phyloP scores from a whole-genome alignment of 352 stramenopile species.

The Pythium aphanidermatum region DNA sequence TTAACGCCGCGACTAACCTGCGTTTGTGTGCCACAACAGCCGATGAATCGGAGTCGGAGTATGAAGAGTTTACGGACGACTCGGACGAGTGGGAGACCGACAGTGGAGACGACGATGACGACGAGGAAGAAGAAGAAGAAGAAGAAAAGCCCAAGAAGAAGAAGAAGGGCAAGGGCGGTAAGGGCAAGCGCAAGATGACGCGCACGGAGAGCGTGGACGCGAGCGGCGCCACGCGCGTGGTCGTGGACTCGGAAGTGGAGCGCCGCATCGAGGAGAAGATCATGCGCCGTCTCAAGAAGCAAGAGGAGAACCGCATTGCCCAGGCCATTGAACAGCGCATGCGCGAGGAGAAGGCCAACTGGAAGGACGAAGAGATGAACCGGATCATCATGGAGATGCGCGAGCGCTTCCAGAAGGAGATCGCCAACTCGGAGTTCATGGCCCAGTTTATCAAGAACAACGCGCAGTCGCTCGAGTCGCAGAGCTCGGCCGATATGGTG shows the following conservation, averaged over 20 bases:
- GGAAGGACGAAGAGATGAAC: constrained; percentile 87
- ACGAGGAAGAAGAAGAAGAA: constrained; percentile 56
- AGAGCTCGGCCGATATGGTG: constrained; percentile 24
- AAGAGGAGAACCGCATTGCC: constrained; percentile 81
- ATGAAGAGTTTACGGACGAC: constrained; percentile 47
- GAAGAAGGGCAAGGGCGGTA: constrained; percentile 13
- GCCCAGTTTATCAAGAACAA: constrained; percentile 63
- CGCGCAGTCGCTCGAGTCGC: constrained; percentile 23
- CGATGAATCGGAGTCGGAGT: constrained; percentile 71
- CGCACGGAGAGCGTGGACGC: constrained; percentile 10
- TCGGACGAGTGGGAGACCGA: constrained; percentile 43
- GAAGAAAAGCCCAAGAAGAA: constrained; percentile 38
- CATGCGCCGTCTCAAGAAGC: constrained; percentile 78
- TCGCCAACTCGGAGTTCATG: constrained; percentile 61
- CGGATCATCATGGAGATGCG: constrained; percentile 88
- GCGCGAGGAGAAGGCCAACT: constrained; percentile 79
- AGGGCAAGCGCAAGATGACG: constrained; percentile 19
- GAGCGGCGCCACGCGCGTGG: constrained; percentile 22
- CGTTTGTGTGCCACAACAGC: constrained; percentile 24
- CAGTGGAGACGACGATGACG: constrained; percentile 10
- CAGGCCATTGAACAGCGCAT: constrained; percentile 81
- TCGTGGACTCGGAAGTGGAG: constrained; percentile 71
- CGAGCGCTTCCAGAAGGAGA: constrained; percentile 78
- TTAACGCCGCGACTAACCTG: too few relatives aligned
- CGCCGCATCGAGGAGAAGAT: constrained; percentile 87